Conservation (phyloP, 2,329 filamentous ascomycete genomes). For the Myotisia sp. region DNA sequence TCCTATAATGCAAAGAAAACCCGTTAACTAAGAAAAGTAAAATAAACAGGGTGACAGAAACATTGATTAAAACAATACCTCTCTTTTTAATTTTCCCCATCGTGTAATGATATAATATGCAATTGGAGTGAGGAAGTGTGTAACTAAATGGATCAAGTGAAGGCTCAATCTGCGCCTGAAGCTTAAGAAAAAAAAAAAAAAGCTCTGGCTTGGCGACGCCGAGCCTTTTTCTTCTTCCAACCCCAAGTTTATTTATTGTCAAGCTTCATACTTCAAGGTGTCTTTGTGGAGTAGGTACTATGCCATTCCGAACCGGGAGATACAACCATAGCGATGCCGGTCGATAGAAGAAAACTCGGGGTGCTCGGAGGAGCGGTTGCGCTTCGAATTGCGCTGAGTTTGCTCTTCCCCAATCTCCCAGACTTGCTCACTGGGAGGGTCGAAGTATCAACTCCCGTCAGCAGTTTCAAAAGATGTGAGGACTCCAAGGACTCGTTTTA, state of each 20-base stretch:
- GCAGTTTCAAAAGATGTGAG: conserved; percentile 92
- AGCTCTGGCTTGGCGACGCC: conserved; percentile 12
- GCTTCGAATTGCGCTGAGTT: conserved; percentile 65
- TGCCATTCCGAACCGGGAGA: conserved; percentile 2
- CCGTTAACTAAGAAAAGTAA: not conserved
- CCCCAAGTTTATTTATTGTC: not conserved
- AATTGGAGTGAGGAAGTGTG: not conserved
- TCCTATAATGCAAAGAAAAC: conserved; percentile 38
- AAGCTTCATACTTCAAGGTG: not conserved
- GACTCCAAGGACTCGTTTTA: conserved; percentile 10
- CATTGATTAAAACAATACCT: conserved; percentile 34
- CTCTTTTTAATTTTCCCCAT: conserved; percentile 84
- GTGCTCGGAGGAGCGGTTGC: conserved; percentile 64
- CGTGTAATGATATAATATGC: conserved; percentile 16
- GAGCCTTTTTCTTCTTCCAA: conserved; percentile 1
- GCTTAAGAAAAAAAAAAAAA: conserved; percentile 5
- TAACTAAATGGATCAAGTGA: conserved; percentile 17
- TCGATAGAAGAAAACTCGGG: conserved; percentile 46
- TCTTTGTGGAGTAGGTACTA: not conserved
- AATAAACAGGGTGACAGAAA: conserved; percentile 5
- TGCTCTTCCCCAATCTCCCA: conserved; percentile 67
- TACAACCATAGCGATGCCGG: conserved; percentile 30
- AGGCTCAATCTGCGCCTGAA: conserved; percentile 7
- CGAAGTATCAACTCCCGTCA: conserved; percentile 92
- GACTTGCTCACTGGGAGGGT: conserved; percentile 78